Evolutionary conservation across 768 basidiomycete genomes (phyloP), one percentile per base, ranked within the genome.

Genomic region (Udeniomyces megalosporus): DNA sequence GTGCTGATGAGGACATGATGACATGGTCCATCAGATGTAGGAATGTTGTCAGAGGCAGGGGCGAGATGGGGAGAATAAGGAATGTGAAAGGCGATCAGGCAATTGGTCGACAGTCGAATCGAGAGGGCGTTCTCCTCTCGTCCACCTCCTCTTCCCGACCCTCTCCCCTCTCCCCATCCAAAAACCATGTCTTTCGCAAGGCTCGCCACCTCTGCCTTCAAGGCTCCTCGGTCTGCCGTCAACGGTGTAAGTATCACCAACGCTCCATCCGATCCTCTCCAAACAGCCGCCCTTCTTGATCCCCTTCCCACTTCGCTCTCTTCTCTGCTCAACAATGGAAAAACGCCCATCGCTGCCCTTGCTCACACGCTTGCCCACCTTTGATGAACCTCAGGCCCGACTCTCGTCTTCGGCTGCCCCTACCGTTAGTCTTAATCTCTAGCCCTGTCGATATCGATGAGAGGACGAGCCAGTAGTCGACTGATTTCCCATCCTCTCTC

Each of bases 101-200:
- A 8, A n/a, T n/a, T n/a, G n/a, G n/a, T n/a, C n/a, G n/a, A n/a
- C n/a, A n/a, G n/a, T n/a, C n/a, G n/a, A n/a, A n/a, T n/a, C n/a
- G n/a, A n/a, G n/a, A 17, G 38, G 10, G 38, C 38, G 10, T 42
- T 42, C 38, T 42, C 17, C 38, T 17, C 77, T 73, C 45, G 52
- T 50, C 60, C 71, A 70, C 72, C 75, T 76, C 73, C 71, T 67
- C 54, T 67, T 69, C 67, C 68, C 35, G 17, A 20, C 60, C 49
- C 45, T 34, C 53, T 34, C 38, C 53, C 77, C 72, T 46, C 58
- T 50, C 61, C 71, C 69, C 71, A 75, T 73, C 71, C 67, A 54
- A 15, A 14, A 6, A 22, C 47, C 44, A 62, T 62, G 61, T 62
- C 61, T 22, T 62, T 62, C 61, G 35, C 61, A 29, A 55, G 61